phyloP scores from a whole-genome alignment of 495 filamentous ascomycete genomes.

The Talaromyces stipitatus region DNA sequence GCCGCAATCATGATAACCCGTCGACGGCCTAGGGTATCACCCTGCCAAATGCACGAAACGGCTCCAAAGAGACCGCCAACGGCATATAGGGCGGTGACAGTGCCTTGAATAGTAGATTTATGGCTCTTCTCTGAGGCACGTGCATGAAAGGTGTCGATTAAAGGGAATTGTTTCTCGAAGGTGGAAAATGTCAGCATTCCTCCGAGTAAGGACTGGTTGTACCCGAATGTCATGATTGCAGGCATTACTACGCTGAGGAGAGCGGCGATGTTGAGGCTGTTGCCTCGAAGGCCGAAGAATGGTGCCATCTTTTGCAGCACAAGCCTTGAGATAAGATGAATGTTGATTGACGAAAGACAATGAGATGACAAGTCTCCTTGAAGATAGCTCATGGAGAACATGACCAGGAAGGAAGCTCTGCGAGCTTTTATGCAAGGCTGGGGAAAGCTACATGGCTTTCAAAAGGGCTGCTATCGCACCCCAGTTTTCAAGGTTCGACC shows the following conservation, averaged over 20 bases:
- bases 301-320: background rate
- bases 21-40: constrained; percentile 49
- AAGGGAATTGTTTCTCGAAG: constrained; percentile 16
- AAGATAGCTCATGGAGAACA: no score
- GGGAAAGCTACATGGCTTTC: no score
- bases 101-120: constrained; percentile 20
- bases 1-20: constrained; percentile 46
- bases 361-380: no score
- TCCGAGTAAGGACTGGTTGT: constrained; percentile 16
- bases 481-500: no score
- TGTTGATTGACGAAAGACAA: no score
- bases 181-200: constrained; percentile 13
- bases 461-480: no score
- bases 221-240: constrained; percentile 16
- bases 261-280: constrained; percentile 16
- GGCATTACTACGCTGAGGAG: constrained; percentile 22
- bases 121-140: background rate
- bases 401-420: no score
- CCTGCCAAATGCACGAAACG: constrained; percentile 50
- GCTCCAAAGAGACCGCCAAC: constrained; percentile 59
- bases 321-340: no score
- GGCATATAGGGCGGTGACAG: constrained; percentile 59
- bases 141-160: constrained; percentile 13
- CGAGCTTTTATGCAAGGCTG: no score
- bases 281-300: constrained; percentile 21